Conservation (phyloP, 805 yeast genomes). For the Ogataea dorogensis region DNA sequence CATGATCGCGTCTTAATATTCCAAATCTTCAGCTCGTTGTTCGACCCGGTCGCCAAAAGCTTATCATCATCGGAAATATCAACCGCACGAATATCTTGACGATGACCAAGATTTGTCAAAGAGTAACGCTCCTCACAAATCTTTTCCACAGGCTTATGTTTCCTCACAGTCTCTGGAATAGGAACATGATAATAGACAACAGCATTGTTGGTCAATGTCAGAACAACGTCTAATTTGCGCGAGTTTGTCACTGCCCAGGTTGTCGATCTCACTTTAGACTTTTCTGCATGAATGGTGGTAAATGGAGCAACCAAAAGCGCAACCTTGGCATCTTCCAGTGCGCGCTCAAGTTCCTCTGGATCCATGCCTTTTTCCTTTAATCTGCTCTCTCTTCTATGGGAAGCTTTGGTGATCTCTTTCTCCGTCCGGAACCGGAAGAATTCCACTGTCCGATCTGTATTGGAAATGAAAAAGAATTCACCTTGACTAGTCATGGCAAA, state of each 20-base stretch:
- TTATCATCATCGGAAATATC: slow-evolving; percentile 80
- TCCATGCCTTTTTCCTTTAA: slow-evolving; percentile 65
- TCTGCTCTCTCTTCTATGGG: slow-evolving; percentile 74
- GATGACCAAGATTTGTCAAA: slow-evolving; percentile 80
- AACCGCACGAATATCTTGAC: slow-evolving; percentile 82
- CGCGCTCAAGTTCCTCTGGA: slow-evolving; percentile 57
- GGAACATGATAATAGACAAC: slow-evolving; percentile 64
- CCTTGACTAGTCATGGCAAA: slow-evolving; percentile 43
- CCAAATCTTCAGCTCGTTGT: slow-evolving; percentile 88
- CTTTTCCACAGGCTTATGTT: slow-evolving; percentile 43
- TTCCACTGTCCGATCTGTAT: slow-evolving; percentile 79
- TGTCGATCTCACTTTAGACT: slow-evolving; percentile 60
- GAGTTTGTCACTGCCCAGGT: slow-evolving; percentile 57
- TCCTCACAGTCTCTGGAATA: slow-evolving; percentile 55
- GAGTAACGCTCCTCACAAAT: slow-evolving; percentile 46
- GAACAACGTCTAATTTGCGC: slow-evolving; percentile 54
- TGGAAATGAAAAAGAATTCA: slow-evolving; percentile 66
- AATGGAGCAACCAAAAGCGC: slow-evolving; percentile 66
- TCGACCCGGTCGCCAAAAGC: slow-evolving; percentile 84
- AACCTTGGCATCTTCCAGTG: slow-evolving; percentile 46
- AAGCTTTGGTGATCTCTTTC: slow-evolving; percentile 77
- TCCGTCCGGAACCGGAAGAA: slow-evolving; percentile 70
- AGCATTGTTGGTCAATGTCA: slow-evolving; percentile 70
- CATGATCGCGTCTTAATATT: slow-evolving; percentile 71
- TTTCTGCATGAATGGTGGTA: slow-evolving; percentile 58